Evolutionary conservation across 208 protist genomes (phyloP), one percentile per base, ranked within the genome.

Genomic region (Trypanosoma conorhini): DNA sequence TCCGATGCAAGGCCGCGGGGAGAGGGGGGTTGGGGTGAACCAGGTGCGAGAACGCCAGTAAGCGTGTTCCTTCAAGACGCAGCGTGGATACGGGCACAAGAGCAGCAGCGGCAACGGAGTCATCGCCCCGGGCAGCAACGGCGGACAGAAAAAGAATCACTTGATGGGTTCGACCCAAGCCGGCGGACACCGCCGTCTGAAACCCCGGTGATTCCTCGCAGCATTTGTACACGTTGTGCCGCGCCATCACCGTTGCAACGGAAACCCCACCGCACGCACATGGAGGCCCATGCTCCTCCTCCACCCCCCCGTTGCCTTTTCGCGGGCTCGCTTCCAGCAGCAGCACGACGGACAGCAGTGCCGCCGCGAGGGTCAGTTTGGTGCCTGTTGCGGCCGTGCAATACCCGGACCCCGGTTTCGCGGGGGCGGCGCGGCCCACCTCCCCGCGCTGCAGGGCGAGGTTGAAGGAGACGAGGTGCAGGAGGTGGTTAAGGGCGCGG

Each of bases 161-260:
- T 44, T 69, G 64, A 60, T 69, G 64, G 35, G 52, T 60, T 12
- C 64, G 64, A 60, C 28, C 40, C 13, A 69, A 30, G 24, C 64
- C 64, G 2, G 64, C 64, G 2, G 64, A 35, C 3, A 69, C 12
- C 7, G 50, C 64, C 13, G 48, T 22, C 52, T 58, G 64, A 26
- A 69, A 19, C 38, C 10, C 40, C 4, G 28, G 15, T 19, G 46
- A 48, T 17, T 57, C 12, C 38, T 69, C 64, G 19, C 38, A 57
- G 28, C 30, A 19, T n/a, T n/a, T 57, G 44, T 44, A 60, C 4
- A 59, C n/a, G 3, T 15, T 30, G 46, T 60, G 64, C 30, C 13
- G 64, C 5, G 48, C 21, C 33, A 63, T 63, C 1, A 46, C 26
- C n/a, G 22, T 5, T 13, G 50, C 59, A 19, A 63, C 7, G 0